Evolutionary conservation across 805 yeast species (phyloP).

Genomic region (Wickerhamomyces sydowiorum): DNA sequence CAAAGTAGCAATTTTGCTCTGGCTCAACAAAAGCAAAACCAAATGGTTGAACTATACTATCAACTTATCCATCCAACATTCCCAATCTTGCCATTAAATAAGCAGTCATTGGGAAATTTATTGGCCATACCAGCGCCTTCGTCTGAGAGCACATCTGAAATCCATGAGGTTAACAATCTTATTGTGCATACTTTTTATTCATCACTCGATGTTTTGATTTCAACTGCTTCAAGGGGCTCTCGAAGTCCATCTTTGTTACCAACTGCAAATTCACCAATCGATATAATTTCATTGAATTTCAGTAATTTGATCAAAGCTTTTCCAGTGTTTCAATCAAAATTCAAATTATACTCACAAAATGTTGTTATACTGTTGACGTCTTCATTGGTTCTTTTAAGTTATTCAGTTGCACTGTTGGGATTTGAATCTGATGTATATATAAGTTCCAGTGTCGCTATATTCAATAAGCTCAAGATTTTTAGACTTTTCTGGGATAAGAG

Average conservation of each 20-base stretch:
- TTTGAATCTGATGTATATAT: constrained; percentile 54
- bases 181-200: constrained; percentile 27
- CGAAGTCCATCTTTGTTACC: neutral
- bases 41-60: constrained; percentile 39
- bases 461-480: constrained; percentile 51
- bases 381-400: constrained; percentile 42
- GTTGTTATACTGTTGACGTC: constrained; percentile 29
- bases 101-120: constrained; percentile 21
- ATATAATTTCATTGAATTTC: constrained; percentile 9
- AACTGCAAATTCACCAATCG: neutral
- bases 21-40: constrained; percentile 11
- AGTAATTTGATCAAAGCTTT: constrained; percentile 25
- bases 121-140: constrained; percentile 11
- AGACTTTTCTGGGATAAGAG: constrained; percentile 24
- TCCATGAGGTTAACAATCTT: constrained; percentile 26
- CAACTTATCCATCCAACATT: constrained; percentile 37
- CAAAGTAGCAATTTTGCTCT: neutral
- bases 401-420: constrained; percentile 53
- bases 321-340: constrained; percentile 24
- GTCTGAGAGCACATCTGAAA: constrained; percentile 21
- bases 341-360: constrained; percentile 23
- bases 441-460: constrained; percentile 44
- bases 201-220: constrained; percentile 24
- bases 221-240: neutral
- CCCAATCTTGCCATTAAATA: constrained; percentile 32